Evolutionary conservation across 352 stramenopile species (phyloP).

Genomic region (Globisporangium uncinulatum): DNA sequence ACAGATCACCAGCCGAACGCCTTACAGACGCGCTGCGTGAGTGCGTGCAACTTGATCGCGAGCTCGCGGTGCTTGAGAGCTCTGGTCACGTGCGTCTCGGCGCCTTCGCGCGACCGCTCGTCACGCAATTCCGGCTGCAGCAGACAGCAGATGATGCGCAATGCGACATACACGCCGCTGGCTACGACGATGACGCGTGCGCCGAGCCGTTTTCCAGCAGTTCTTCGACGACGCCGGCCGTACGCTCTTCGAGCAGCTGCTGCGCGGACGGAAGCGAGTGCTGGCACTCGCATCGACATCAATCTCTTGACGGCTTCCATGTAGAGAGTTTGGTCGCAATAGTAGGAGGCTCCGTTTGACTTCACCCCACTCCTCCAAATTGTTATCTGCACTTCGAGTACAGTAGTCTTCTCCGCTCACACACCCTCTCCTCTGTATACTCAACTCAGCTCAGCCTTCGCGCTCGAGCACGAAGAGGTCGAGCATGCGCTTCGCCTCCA

Average conservation of each 20-base stretch:
- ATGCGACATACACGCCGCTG: constrained; percentile 6
- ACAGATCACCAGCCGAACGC: constrained; percentile 21
- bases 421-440: no score
- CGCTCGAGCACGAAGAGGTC: constrained; percentile 57
- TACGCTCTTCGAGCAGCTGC: constrained; percentile 54
- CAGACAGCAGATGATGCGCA: neutral
- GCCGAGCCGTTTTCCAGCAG: constrained; percentile 50
- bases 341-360: no score
- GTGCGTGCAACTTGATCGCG: constrained; percentile 28
- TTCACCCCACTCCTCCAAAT: no score
- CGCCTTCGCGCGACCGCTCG: constrained; percentile 51
- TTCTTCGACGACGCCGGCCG: constrained; percentile 55
- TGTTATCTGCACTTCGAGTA: no score
- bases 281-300: constrained; percentile 47
- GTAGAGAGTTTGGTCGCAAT: no score
- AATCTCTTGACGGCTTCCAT: no score
- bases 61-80: constrained; percentile 62
- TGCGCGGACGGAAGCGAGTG: constrained; percentile 46
- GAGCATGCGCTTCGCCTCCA: constrained; percentile 65
- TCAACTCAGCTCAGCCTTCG: constrained; percentile 7
- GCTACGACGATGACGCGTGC: constrained; percentile 24
- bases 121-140: constrained; percentile 12
- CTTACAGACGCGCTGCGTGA: constrained; percentile 17
- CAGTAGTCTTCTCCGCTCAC: no score
- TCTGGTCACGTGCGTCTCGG: constrained; percentile 49